Evolutionary conservation across 2,329 filamentous ascomycete species (phyloP).

Genomic region (Clathrospora elynae): DNA sequence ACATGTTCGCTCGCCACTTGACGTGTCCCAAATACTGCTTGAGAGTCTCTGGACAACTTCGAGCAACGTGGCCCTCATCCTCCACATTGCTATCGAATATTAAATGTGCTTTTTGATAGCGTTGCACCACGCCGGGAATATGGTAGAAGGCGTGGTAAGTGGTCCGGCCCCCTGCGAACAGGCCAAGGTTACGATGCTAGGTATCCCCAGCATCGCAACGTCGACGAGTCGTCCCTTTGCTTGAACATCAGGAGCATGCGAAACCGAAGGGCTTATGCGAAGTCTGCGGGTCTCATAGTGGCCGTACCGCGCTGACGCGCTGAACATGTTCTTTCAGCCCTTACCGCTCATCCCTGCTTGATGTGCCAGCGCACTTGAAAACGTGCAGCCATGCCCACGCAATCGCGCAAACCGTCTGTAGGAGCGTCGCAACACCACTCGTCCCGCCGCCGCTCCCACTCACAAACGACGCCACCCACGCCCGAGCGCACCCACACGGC

Average conservation of each 20-base stretch:
- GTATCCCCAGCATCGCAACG: conserved; percentile 16
- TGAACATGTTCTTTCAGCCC: conserved; percentile 20
- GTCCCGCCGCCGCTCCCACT: conserved; percentile 9
- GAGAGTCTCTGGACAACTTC: no score
- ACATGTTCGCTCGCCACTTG: no score
- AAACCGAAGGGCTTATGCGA: conserved; percentile 16
- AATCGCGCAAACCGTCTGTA: conserved; percentile 23
- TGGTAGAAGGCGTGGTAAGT: conserved; percentile 19
- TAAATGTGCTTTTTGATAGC: no score
- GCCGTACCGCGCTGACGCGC: conserved; percentile 32
- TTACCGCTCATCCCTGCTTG: conserved; percentile 25
- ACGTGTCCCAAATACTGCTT: no score
- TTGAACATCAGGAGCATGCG: conserved; percentile 16
- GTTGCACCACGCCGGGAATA: no score
- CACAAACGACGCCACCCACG: conserved; percentile 25
- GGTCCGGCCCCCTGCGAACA: conserved; percentile 17
- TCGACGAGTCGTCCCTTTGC: conserved; percentile 14
- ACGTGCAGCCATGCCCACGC: conserved; percentile 23
- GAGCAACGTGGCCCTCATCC: no score
- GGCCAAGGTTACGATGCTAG: conserved; percentile 13
- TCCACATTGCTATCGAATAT: no score
- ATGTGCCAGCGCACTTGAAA: conserved; percentile 23
- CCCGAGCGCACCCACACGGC: conserved; percentile 36
- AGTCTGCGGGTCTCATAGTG: conserved; percentile 23
- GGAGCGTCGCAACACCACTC: conserved; percentile 18